Conservation (phyloP, 2,329 filamentous ascomycete species). For the Aspergillus neoniger region DNA sequence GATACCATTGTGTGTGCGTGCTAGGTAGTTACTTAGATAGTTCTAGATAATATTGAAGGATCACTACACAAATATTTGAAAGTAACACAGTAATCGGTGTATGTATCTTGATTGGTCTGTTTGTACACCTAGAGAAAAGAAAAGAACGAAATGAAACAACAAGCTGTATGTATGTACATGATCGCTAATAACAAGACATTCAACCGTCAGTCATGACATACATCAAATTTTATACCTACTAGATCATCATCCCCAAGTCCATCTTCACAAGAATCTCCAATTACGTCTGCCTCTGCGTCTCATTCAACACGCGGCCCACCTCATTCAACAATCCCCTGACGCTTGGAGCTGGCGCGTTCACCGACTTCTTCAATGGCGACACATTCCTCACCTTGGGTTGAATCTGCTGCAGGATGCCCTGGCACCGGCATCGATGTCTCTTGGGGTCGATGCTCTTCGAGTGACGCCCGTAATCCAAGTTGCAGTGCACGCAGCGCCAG, state of each 20-base stretch:
- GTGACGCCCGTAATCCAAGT: constrained; percentile 75
- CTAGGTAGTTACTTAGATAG: neutral
- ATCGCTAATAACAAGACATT: constrained; percentile 5
- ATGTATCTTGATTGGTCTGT: neutral
- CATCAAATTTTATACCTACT: neutral
- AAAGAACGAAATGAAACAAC: neutral
- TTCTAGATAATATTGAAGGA: too few relatives aligned
- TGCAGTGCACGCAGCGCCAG: constrained; percentile 75
- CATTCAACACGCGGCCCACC: constrained; percentile 1
- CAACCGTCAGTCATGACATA: neutral
- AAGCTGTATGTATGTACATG: neutral
- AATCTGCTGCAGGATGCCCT: constrained; percentile 69
- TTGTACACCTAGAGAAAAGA: neutral
- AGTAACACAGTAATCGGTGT: too few relatives aligned
- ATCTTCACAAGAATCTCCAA: neutral
- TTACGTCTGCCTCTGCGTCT: neutral
- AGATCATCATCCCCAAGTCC: neutral
- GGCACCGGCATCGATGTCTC: constrained; percentile 78
- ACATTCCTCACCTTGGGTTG: constrained; percentile 69
- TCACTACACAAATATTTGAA: too few relatives aligned
- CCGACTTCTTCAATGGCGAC: constrained; percentile 30
- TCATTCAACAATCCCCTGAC: constrained; percentile 11
- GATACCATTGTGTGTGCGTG: neutral
- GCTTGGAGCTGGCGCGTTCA: neutral
- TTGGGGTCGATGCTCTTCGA: constrained; percentile 77